phyloP scores from a whole-genome alignment of 2,329 filamentous ascomycete species.

The Dryadomyces quercivorus region DNA sequence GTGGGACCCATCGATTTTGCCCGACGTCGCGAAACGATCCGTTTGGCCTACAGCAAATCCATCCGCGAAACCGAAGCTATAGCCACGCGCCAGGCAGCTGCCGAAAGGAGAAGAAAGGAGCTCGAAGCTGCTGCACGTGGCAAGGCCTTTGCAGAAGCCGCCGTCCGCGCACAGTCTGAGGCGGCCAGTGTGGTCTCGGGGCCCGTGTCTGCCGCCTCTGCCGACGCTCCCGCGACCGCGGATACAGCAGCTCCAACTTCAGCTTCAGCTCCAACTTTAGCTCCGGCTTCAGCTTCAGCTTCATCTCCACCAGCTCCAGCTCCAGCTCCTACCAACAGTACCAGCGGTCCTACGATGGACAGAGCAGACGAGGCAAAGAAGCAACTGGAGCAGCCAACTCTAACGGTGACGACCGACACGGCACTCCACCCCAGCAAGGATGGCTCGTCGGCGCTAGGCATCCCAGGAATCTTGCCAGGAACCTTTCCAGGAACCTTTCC shows the following conservation, averaged over 20 bases:
- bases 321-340: too few species aligned
- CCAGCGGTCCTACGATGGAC: too few species aligned
- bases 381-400: not conserved
- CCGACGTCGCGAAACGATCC: conserved; percentile 68
- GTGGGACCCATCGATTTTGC: conserved; percentile 76
- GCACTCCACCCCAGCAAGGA: conserved; percentile 12
- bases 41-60: conserved; percentile 76
- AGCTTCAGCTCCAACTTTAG: not conserved
- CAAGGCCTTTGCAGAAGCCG: conserved; percentile 25
- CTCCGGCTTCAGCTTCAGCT: not conserved
- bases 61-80: conserved; percentile 58
- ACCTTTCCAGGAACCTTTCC: conserved; percentile 50
- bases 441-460: conserved; percentile 55
- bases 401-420: conserved; percentile 6
- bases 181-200: conserved; percentile 4
- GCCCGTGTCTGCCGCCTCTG: not conserved
- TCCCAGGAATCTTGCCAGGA: not conserved
- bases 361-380: too few species aligned
- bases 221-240: not conserved
- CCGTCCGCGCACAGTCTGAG: conserved; percentile 18
- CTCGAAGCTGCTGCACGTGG: conserved; percentile 32
- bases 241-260: not conserved
- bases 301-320: too few species aligned
- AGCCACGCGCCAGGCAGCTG: conserved; percentile 40
- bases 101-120: conserved; percentile 40